These are phyloP conservation scores for Sphaceloma murrayae DNA, from an alignment of 2,329 filamentous ascomycete genomes.

Conservation along the genomic window DNA sequence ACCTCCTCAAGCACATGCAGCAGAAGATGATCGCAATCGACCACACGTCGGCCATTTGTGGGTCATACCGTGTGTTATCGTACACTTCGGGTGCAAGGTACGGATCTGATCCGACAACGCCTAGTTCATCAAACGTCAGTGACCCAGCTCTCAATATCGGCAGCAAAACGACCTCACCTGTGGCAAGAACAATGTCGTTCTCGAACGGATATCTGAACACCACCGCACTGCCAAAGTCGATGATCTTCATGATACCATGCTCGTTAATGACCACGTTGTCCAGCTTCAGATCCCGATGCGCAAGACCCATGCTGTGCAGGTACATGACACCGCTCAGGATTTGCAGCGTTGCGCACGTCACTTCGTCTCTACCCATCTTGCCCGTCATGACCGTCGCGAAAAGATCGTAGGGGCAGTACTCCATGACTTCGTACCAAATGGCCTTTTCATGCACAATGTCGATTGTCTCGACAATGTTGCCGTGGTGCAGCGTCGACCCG, in stretches of 20 bases:
- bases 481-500: constrained; percentile 90
- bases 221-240: constrained; percentile 95
- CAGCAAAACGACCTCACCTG: constrained; percentile 50
- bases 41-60: constrained; percentile 92
- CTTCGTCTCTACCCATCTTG: constrained; percentile 86
- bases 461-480: constrained; percentile 95
- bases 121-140: constrained; percentile 33
- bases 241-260: constrained; percentile 96
- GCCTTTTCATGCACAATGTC: constrained; percentile 92
- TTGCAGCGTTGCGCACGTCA: constrained; percentile 84
- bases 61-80: constrained; percentile 85
- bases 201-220: constrained; percentile 98
- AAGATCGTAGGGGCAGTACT: constrained; percentile 89
- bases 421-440: constrained; percentile 98
- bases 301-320: constrained; percentile 86
- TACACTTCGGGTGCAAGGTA: constrained; percentile 97
- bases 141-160: too few relatives aligned
- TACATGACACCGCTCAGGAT: constrained; percentile 92
- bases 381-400: constrained; percentile 99
- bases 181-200: constrained; percentile 69
- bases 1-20: constrained; percentile 91
- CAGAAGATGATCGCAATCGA: constrained; percentile 97
- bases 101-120: constrained; percentile 78
- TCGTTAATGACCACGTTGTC: constrained; percentile 98
- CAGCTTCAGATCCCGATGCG: constrained; percentile 88